Conservation (phyloP, 805 yeast species). For the Candida corydali region DNA sequence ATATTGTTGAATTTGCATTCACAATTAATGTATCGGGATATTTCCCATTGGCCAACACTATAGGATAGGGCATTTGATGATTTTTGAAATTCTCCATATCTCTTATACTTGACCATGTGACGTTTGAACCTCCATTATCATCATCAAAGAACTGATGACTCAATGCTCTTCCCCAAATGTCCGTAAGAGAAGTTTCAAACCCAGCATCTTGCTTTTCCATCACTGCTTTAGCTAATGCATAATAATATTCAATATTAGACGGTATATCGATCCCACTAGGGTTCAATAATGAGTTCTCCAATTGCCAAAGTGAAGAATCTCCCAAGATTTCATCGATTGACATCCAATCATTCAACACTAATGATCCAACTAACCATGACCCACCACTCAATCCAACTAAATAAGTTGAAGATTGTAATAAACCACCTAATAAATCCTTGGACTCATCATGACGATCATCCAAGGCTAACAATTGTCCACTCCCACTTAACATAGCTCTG, state of each 20-base stretch:
- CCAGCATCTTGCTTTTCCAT: conserved; percentile 34
- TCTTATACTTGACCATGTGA: conserved; percentile 30
- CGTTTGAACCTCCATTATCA: conserved; percentile 23
- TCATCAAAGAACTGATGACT: conserved; percentile 35
- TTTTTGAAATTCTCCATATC: conserved; percentile 20
- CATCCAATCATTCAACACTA: conserved; percentile 57
- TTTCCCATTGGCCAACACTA: conserved; percentile 36
- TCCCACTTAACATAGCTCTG: conserved; percentile 82
- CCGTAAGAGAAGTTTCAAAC: conserved; percentile 34
- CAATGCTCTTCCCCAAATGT: conserved; percentile 42
- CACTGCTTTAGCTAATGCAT: conserved; percentile 24
- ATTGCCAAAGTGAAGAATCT: conserved; percentile 30
- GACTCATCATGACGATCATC: conserved; percentile 65
- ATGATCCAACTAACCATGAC: conserved; percentile 61
- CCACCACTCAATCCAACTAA: conserved; percentile 68
- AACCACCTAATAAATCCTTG: conserved; percentile 59
- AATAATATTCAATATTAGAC: conserved; percentile 55
- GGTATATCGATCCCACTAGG: conserved; percentile 54
- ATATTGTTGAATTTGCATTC: conserved; percentile 33
- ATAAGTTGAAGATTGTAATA: conserved; percentile 69
- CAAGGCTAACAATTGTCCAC: conserved; percentile 77
- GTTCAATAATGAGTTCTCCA: conserved; percentile 68
- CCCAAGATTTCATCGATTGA: conserved; percentile 40
- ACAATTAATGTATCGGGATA: conserved; percentile 28
- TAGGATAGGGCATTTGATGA: conserved; percentile 37